These are phyloP conservation scores for Fusarium nygamai DNA, from an alignment of 2,329 filamentous ascomycete species.

Conservation along the genomic window DNA sequence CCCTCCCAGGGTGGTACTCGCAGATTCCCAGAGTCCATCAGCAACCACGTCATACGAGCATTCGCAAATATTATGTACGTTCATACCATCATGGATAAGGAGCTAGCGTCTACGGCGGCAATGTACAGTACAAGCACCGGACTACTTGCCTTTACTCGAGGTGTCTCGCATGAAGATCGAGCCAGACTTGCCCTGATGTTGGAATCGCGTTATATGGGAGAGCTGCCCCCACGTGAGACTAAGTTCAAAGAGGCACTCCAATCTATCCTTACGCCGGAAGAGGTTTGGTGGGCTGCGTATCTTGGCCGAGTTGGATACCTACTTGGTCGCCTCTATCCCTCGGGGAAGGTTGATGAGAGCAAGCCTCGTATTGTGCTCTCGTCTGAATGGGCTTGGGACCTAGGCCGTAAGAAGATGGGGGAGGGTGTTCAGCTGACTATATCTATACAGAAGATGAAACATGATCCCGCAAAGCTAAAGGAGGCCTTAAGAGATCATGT, in stretches of 20 bases:
- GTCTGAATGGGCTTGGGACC: conserved; percentile 18
- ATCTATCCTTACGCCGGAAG: conserved; percentile 12
- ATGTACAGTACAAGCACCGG: conserved; percentile 24
- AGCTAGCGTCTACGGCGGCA: conserved; percentile 17
- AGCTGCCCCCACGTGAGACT: conserved; percentile 11
- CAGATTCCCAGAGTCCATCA: conserved; percentile 15
- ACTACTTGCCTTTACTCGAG: conserved; percentile 10
- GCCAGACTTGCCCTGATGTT: conserved; percentile 21
- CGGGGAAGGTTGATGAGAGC: conserved; percentile 12
- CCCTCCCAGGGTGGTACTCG: conserved; percentile 4
- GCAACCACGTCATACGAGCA: not conserved
- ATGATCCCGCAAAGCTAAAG: conserved; percentile 21
- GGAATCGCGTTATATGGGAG: conserved; percentile 27
- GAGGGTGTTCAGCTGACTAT: conserved; percentile 11
- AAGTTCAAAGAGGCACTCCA: conserved; percentile 18
- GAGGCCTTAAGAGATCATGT: conserved; percentile 13
- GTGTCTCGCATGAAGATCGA: conserved; percentile 16
- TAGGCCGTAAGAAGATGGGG: conserved; percentile 7
- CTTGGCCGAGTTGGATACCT: conserved; percentile 19
- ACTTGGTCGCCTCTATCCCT: conserved; percentile 13
- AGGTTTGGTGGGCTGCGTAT: conserved; percentile 26
- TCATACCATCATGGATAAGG: conserved; percentile 25
- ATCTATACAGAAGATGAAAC: conserved; percentile 16
- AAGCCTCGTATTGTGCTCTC: conserved; percentile 19
- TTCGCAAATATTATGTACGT: conserved; percentile 21